Percentiles rank a stretch among this genome's conserved stretches.
phyloP scores from a whole-genome alignment of 805 yeast genomes.

The Candida taoyuanica region DNA sequence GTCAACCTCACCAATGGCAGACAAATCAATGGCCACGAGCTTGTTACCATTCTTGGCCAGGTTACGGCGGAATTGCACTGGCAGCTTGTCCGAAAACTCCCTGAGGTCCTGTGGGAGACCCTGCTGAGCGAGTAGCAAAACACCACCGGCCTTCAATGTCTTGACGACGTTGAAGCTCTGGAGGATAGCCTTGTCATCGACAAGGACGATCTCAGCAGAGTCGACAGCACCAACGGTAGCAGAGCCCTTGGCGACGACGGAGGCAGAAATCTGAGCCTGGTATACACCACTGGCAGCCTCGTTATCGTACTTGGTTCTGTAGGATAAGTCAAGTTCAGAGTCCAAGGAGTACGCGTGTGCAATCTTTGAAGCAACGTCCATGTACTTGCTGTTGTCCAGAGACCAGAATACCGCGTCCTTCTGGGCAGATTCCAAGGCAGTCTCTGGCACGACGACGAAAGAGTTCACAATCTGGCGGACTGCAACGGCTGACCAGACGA shows the following conservation, averaged over 20 bases:
- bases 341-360: conserved; percentile 69
- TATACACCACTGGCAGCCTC: conserved; percentile 66
- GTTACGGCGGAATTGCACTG: conserved; percentile 46
- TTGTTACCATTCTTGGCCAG: conserved; percentile 49
- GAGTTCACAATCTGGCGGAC: conserved; percentile 44
- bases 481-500: conserved; percentile 53
- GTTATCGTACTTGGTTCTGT: conserved; percentile 70
- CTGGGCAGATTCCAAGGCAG: conserved; percentile 11
- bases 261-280: conserved; percentile 48
- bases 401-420: conserved; percentile 56
- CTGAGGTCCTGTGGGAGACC: conserved; percentile 35
- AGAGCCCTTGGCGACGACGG: neutral
- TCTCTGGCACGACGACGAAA: conserved; percentile 32
- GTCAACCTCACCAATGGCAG: conserved; percentile 59
- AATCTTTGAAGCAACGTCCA: conserved; percentile 55
- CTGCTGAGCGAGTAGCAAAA: conserved; percentile 42
- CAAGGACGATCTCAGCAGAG: conserved; percentile 57
- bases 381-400: conserved; percentile 54
- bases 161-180: conserved; percentile 57
- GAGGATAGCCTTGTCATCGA: conserved; percentile 57
- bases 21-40: conserved; percentile 56
- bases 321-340: conserved; percentile 45
- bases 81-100: conserved; percentile 49
- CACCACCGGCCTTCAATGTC: conserved; percentile 51
- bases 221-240: conserved; percentile 38